Conservation (phyloP, 2,329 filamentous ascomycete genomes). For the Paramyrothecium sp. region DNA sequence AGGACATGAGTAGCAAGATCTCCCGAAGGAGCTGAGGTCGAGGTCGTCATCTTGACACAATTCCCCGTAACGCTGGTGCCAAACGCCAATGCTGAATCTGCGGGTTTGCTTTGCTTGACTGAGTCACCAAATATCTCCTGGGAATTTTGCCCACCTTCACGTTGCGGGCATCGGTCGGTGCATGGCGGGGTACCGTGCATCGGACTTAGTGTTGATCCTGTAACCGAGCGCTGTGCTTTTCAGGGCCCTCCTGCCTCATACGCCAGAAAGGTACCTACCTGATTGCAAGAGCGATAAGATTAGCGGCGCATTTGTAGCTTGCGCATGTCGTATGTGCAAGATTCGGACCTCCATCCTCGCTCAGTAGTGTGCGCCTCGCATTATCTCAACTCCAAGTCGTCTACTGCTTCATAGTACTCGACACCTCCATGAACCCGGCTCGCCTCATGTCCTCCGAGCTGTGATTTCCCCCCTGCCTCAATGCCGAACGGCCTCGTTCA, state of each 20-base stretch:
- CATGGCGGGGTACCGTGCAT: neutral
- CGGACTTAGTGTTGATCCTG: constrained; percentile 7
- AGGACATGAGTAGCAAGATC: constrained; percentile 67
- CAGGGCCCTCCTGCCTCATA: too few species aligned
- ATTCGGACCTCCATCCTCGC: too few species aligned
- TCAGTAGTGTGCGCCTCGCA: too few species aligned
- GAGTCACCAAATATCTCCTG: constrained; percentile 3
- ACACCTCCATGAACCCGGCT: neutral
- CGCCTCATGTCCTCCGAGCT: neutral
- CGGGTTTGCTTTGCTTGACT: neutral
- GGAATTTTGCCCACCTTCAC: neutral
- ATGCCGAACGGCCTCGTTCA: constrained; percentile 25
- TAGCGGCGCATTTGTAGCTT: too few species aligned
- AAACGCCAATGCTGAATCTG: neutral
- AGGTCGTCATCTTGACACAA: constrained; percentile 39
- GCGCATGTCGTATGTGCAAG: too few species aligned
- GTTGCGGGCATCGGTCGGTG: neutral
- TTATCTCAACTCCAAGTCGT: too few species aligned
- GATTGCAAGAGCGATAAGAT: too few species aligned
- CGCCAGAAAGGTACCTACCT: too few species aligned
- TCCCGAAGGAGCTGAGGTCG: constrained; percentile 33
- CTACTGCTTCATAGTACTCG: too few species aligned
- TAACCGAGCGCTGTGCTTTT: neutral
- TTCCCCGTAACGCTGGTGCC: neutral
- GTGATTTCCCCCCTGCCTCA: constrained; percentile 19